Evolutionary conservation across 2,329 filamentous ascomycete species (phyloP).

Genomic region (Sporothrix pseudoabietina): DNA sequence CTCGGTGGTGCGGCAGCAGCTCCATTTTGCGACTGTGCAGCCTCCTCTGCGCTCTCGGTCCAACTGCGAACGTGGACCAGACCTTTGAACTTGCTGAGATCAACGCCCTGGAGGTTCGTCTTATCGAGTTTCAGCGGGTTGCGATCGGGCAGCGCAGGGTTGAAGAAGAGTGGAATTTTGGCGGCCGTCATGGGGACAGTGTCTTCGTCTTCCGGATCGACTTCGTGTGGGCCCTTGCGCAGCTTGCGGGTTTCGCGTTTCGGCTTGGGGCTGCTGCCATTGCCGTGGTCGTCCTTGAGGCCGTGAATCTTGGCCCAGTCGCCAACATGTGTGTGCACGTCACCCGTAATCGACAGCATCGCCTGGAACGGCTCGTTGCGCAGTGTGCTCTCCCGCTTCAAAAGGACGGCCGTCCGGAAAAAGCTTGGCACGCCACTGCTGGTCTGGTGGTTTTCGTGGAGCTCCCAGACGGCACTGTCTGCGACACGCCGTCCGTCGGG

Average conservation of each 20-base stretch:
- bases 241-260: neutral
- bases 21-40: neutral
- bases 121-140: constrained; percentile 14
- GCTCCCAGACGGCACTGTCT: constrained; percentile 20
- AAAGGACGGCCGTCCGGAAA: constrained; percentile 19
- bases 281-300: constrained; percentile 5
- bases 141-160: neutral
- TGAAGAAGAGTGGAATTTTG: neutral
- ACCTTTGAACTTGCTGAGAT: constrained; percentile 2
- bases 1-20: neutral
- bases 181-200: neutral
- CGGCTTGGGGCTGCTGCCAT: constrained; percentile 4
- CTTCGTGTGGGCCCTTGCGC: constrained; percentile 12
- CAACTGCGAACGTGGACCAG: constrained; percentile 12
- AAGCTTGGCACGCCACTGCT: constrained; percentile 18
- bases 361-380: constrained; percentile 21
- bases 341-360: constrained; percentile 9
- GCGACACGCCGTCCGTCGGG: constrained; percentile 8
- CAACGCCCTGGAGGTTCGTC: neutral
- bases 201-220: constrained; percentile 13
- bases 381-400: constrained; percentile 17
- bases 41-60: constrained; percentile 1
- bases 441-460: constrained; percentile 22
- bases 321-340: neutral
- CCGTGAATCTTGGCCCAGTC: constrained; percentile 21